phyloP scores from a whole-genome alignment of 2,329 filamentous ascomycete genomes.

The Fusarium sp. region DNA sequence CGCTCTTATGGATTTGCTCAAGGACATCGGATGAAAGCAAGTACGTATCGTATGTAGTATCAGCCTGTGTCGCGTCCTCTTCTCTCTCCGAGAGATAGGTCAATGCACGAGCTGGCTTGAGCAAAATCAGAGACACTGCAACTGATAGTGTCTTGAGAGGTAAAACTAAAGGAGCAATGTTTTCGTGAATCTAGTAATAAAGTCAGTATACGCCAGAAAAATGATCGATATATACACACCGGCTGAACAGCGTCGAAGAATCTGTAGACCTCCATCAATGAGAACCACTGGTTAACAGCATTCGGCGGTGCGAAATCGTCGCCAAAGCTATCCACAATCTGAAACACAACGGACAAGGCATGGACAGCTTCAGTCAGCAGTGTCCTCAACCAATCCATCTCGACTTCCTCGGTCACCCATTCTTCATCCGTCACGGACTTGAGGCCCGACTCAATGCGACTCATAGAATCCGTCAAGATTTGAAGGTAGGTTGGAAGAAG shows the following conservation, averaged over 20 bases:
- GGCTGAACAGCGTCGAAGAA: constrained; percentile 75
- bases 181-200: constrained; percentile 50
- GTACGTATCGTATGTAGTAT: constrained; percentile 65
- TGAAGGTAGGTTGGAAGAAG: constrained; percentile 62
- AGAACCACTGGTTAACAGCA: constrained; percentile 77
- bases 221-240: constrained; percentile 36
- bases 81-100: constrained; percentile 54
- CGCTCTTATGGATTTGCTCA: constrained; percentile 77
- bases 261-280: constrained; percentile 72
- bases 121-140: constrained; percentile 75
- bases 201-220: constrained; percentile 31
- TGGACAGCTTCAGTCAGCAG: constrained; percentile 78
- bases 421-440: constrained; percentile 62
- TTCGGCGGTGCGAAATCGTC: constrained; percentile 66
- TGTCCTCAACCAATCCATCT: constrained; percentile 69
- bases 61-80: constrained; percentile 51
- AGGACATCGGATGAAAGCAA: constrained; percentile 76
- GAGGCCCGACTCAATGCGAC: constrained; percentile 61
- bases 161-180: constrained; percentile 62
- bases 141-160: constrained; percentile 77
- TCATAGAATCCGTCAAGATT: constrained; percentile 60
- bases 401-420: constrained; percentile 63
- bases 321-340: constrained; percentile 71
- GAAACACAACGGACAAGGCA: constrained; percentile 77
- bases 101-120: constrained; percentile 72